Evolutionary conservation across 78 protist genomes (phyloP).

Genomic region (Bigelowiella natans): DNA sequence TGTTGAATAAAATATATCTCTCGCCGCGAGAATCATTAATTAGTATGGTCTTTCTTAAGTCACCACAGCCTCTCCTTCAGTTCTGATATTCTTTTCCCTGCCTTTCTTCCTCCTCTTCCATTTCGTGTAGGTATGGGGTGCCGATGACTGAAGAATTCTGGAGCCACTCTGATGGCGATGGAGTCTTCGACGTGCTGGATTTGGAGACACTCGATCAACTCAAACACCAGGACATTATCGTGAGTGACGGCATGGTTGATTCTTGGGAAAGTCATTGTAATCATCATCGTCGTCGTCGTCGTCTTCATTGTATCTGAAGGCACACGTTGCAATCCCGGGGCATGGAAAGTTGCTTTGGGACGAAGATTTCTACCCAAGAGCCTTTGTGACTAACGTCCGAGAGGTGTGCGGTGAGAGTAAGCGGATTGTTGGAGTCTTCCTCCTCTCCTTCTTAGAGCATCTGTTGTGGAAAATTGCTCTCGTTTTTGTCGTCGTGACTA

Average conservation of each 20-base stretch:
- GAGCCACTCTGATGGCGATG: not conserved
- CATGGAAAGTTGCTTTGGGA: not conserved
- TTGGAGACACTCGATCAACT: not conserved
- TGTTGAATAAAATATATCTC: no score
- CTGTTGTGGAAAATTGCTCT: no score
- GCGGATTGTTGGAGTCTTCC: no score
- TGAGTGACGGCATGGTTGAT: not conserved
- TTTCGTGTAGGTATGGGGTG: no score
- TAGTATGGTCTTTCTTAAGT: no score
- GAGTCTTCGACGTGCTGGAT: not conserved
- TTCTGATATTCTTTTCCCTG: no score
- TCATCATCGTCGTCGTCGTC: not conserved
- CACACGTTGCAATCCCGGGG: not conserved
- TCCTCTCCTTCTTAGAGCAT: no score
- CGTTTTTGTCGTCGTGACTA: no score
- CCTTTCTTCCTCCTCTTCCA: no score
- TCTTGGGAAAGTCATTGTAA: not conserved
- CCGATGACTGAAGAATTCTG: not conserved
- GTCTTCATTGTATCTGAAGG: not conserved
- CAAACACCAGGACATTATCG: not conserved
- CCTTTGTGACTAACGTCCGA: not conserved
- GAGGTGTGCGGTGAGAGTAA: no score
- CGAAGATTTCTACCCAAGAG: not conserved
- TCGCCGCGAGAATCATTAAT: no score
- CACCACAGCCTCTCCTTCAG: no score